These are phyloP conservation scores for Saccharum officinarum DNA, from an alignment of 176 grass and related monocot genomes.

Conservation along the genomic window DNA sequence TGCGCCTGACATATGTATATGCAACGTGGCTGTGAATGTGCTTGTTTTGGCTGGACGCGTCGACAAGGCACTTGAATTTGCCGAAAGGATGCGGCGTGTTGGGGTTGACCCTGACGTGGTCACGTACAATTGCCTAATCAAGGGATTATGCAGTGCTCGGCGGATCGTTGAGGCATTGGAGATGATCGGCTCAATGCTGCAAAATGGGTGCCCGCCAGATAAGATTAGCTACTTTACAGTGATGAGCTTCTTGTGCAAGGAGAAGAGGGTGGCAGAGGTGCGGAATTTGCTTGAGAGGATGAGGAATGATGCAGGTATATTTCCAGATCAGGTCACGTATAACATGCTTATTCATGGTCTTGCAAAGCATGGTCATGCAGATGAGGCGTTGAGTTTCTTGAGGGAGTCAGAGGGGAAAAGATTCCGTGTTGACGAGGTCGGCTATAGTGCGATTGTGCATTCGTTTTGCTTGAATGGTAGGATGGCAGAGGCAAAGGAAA, in stretches of 20 bases:
- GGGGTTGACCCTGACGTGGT: slow-evolving; percentile 52
- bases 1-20: slow-evolving; percentile 60
- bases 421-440: slow-evolving; percentile 74
- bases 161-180: slow-evolving; percentile 55
- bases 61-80: slow-evolving; percentile 67
- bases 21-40: slow-evolving; percentile 69
- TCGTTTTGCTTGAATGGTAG: slow-evolving; percentile 73
- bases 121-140: slow-evolving; percentile 85
- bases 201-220: slow-evolving; percentile 62
- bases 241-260: slow-evolving; percentile 82
- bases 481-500: slow-evolving; percentile 75
- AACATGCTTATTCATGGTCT: slow-evolving; percentile 76
- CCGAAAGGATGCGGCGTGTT: slow-evolving; percentile 60
- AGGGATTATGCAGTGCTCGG: slow-evolving; percentile 64
- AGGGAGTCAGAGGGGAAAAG: slow-evolving; percentile 73
- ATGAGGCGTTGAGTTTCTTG: slow-evolving; percentile 79
- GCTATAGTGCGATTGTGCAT: slow-evolving; percentile 76
- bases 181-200: slow-evolving; percentile 66
- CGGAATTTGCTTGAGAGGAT: slow-evolving; percentile 59
- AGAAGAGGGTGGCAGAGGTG: slow-evolving; percentile 71
- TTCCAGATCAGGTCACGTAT: slow-evolving; percentile 88
- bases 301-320: slow-evolving; percentile 57
- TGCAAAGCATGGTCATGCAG: slow-evolving; percentile 80
- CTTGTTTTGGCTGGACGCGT: slow-evolving; percentile 68
- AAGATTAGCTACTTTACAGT: slow-evolving; percentile 94